phyloP scores from a whole-genome alignment of 1,139 yeast species.

The Candida smagusa region DNA sequence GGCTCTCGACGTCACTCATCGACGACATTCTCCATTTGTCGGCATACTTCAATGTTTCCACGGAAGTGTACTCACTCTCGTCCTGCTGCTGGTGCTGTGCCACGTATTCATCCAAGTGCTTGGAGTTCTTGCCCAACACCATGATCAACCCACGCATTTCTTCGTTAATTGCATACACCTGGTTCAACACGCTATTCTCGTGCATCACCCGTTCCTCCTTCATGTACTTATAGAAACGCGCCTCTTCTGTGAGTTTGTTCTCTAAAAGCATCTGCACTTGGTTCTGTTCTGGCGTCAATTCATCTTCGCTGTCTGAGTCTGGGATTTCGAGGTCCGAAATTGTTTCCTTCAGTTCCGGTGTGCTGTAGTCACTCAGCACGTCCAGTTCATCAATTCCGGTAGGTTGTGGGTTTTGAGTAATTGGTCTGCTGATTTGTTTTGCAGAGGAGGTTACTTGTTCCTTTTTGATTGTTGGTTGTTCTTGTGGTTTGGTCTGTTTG shows the following conservation, averaged over 20 bases:
- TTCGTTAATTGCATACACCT: slow-evolving; percentile 4
- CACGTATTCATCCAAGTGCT: slow-evolving; percentile 6
- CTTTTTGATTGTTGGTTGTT: background rate
- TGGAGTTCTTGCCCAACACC: slow-evolving; percentile 10
- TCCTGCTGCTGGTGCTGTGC: slow-evolving; percentile 6
- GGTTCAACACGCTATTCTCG: slow-evolving; percentile 3
- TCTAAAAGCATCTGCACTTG: slow-evolving; percentile 6
- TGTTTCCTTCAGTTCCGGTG: background rate
- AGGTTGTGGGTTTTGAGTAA: too few species aligned
- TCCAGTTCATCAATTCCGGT: too few species aligned
- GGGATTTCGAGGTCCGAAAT: slow-evolving; percentile 1
- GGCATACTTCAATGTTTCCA: slow-evolving; percentile 7
- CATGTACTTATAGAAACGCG: slow-evolving; percentile 7
- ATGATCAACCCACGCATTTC: slow-evolving; percentile 9
- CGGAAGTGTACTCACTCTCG: slow-evolving; percentile 3
- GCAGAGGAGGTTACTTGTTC: background rate
- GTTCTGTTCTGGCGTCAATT: slow-evolving; percentile 1
- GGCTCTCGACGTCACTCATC: slow-evolving; percentile 6
- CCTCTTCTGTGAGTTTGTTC: slow-evolving; percentile 9
- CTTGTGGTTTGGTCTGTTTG: background rate
- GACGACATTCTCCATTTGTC: slow-evolving; percentile 12
- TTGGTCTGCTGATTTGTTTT: too few species aligned
- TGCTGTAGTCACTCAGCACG: too few species aligned
- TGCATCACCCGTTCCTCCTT: slow-evolving; percentile 1
- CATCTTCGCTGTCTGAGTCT: slow-evolving; percentile 2